Base-by-base conservation (phyloP, 1,284 basidiomycete species). In the Puccinia triticina region DNA sequence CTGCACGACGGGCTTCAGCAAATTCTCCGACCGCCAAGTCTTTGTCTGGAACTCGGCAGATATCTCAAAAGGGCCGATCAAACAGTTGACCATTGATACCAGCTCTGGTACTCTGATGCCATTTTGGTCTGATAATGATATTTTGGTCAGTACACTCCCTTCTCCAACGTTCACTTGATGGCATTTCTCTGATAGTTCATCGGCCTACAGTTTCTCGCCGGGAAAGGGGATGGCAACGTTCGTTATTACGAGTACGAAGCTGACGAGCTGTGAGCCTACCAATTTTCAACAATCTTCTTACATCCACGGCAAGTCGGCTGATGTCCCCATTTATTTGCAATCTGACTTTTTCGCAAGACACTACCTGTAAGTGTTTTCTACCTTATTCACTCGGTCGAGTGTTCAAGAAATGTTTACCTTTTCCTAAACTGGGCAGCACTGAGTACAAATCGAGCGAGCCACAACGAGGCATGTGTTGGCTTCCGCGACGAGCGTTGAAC, bases 51-150 rank as follows among this genome's bases (percentile, higher is more conserved):
- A 96, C 86, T 91, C 92, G 0, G 90, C 91, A 3, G 89, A 91
- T 29, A 87, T 96, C 83, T 89, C 87, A 69, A 93, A 91, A 86
- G 85, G 85, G 2, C 86, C 86, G 16, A 85, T 95, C 84, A 94
- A 94, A 88, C 94, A 91, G 83, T 89, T 91, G 79, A 90, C 89
- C 32, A 89, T 96, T 83, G 95, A 97, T 88, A 94, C 95, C 87
- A 93, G 92, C 80, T 91, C 94, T 34, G 96, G 96, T 73, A 94
- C 98, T 57, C 88, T 97, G 77, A 98, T 98, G 94, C 96, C 96
- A 0, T 98, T 96, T 91, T 99, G 94, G 92, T 92, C 91, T 71
- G 95, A 98, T 82, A 90, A 89, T 85, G 97, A 96, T 88, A 92
- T 94, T 29, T 71, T 79, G 50, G 77, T 79, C 84, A 85, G 85